These are phyloP conservation scores for Aurifilum marmelostoma DNA, from an alignment of 2,329 filamentous ascomycete species.

Conservation along the genomic window DNA sequence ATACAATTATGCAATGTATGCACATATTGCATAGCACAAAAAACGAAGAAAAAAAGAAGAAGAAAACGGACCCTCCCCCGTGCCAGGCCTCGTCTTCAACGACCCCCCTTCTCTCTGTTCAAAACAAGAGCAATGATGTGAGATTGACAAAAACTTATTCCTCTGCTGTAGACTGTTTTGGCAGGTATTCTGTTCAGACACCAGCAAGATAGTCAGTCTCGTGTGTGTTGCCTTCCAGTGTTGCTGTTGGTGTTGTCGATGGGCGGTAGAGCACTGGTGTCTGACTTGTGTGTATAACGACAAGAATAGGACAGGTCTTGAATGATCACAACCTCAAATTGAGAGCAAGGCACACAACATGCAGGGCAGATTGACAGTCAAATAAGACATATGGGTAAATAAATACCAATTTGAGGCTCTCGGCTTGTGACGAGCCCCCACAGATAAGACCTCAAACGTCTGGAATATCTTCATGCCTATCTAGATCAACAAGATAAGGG, in stretches of 20 bases:
- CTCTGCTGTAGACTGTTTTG: neutral
- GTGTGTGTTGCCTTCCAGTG: neutral
- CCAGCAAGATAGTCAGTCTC: neutral
- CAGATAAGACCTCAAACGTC: constrained; percentile 12
- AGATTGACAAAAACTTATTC: neutral
- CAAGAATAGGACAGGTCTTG: neutral
- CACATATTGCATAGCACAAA: neutral
- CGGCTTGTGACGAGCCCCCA: neutral
- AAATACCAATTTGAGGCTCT: neutral
- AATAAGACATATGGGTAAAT: neutral
- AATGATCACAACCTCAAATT: neutral
- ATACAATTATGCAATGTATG: neutral
- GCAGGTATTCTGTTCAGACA: neutral
- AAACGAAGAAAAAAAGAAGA: neutral
- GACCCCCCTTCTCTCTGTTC: neutral
- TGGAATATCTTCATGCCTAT: neutral
- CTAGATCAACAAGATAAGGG: neutral
- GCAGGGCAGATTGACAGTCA: neutral
- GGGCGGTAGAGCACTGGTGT: too few species aligned
- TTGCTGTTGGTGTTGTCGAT: neutral
- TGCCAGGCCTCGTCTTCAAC: too few species aligned
- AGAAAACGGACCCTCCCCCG: too few species aligned
- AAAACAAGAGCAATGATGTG: neutral
- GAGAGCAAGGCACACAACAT: neutral
- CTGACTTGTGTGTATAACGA: neutral